Evolutionary conservation across 768 basidiomycete species (phyloP).

Genomic region (Pholiota conissans): DNA sequence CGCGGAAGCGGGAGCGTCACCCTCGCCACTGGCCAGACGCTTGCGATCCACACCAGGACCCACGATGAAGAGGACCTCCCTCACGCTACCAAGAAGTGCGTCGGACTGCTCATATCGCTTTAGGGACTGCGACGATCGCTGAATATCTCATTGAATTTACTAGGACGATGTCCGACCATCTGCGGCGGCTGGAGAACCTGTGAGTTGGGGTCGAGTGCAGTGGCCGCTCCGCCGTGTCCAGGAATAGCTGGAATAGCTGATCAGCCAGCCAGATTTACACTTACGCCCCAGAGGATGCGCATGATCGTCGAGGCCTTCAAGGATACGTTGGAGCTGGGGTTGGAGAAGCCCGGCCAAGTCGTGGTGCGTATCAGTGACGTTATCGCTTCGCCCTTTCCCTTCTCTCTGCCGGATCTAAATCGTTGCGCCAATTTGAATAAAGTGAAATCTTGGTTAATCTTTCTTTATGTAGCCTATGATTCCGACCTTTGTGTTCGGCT

Average conservation of each 20-base stretch:
- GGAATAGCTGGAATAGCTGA: not conserved
- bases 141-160: constrained; percentile 6
- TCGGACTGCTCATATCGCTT: constrained; percentile 6
- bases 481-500: constrained; percentile 94
- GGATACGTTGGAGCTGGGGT: constrained; percentile 84
- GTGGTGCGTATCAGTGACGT: constrained; percentile 65
- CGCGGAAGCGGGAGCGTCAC: constrained; percentile 77
- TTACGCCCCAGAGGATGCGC: constrained; percentile 90
- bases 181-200: constrained; percentile 87
- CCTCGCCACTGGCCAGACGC: constrained; percentile 72
- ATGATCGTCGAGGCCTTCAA: constrained; percentile 98
- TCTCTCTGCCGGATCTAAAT: constrained; percentile 1
- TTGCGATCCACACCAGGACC: constrained; percentile 86
- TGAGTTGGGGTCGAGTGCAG: constrained; percentile 40
- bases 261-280: constrained; percentile 59
- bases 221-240: not conserved
- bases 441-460: not conserved
- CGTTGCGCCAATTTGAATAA: no score
- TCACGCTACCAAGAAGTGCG: constrained; percentile 91
- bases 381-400: not conserved
- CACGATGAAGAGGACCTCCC: constrained; percentile 87
- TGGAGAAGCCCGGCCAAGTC: constrained; percentile 78
- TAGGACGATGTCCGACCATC: constrained; percentile 92
- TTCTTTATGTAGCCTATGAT: constrained; percentile 75
- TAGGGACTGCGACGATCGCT: not conserved